Evolutionary conservation across 2,329 filamentous ascomycete genomes (phyloP), one percentile per base, ranked within the genome.

Genomic region (Neophaeococcomyces mojaviensis): DNA sequence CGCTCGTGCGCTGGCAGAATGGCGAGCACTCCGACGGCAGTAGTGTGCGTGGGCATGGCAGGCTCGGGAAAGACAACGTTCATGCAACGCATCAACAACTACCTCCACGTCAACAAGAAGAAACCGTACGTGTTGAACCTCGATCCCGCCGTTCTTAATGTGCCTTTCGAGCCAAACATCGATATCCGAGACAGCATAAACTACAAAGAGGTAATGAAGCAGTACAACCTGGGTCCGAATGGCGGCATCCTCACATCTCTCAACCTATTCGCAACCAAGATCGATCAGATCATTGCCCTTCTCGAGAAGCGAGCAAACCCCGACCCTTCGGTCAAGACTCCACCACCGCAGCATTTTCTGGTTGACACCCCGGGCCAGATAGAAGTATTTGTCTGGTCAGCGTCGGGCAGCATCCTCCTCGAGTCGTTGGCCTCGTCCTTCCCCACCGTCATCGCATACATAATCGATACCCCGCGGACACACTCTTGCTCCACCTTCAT

Each of bases 151-250:
- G 92, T 98, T 7, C 78, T 89, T 60, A 87, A 84, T 56, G 86
- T 96, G 5, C 92, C 94, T 2, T 98, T 96, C 62, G 90, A 95
- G 57, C 82, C 85, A 65, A 98, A 98, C 68, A 97, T 98, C 68
- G 92, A 98, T 68, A 98, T 98, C 58, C 88, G 94, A 60, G 92
- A 98, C 68, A 92, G 86, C 20, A 90, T 98, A 65, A 96, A 98
- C 76, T 98, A 98, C 74, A 92, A 95, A 65, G 90, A 98, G 68
- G 92, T 98, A 54, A 98, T 98, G 94, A 94, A 90, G 69, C 89
- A 97, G 69, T 97, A 96, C 68, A 96, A 96, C 62, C 78, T 98
- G 0, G 92, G 92, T 0, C 92, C 92, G 7, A 98, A 98, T 70
- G 92, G 92, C 43, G 94, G 89, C 38, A 98, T 98, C 60, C 71